These are phyloP conservation scores for Silene latifolia DNA, from an alignment of 148 eudicot species.

Conservation along the genomic window DNA sequence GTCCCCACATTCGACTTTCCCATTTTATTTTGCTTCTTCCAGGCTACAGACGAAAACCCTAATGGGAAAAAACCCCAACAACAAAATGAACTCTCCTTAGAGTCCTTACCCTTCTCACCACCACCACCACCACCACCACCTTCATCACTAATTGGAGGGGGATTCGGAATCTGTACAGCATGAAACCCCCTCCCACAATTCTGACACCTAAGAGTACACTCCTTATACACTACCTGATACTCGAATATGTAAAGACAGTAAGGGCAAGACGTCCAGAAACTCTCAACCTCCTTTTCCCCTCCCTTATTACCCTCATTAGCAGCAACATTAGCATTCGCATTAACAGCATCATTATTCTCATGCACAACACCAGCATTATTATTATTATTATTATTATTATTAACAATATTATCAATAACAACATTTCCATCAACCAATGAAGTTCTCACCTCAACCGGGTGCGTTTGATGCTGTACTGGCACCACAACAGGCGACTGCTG, in stretches of 20 bases:
- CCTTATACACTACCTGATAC: constrained; percentile 52
- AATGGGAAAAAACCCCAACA: constrained; percentile 89
- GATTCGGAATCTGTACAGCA: constrained; percentile 49
- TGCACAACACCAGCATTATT: not conserved
- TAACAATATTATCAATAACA: not conserved
- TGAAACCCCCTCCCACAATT: constrained; percentile 83
- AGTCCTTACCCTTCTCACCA: constrained; percentile 5
- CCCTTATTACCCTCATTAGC: constrained; percentile 5
- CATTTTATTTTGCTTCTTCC: constrained; percentile 44
- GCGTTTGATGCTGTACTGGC: not conserved
- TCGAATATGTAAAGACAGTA: constrained; percentile 75
- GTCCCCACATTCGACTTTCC: constrained; percentile 32
- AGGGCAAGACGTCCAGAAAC: constrained; percentile 91
- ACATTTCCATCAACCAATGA: constrained; percentile 17
- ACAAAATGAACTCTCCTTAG: constrained; percentile 45
- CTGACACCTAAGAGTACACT: constrained; percentile 71
- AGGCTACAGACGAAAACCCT: constrained; percentile 57
- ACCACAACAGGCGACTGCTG: not conserved
- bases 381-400: not conserved
- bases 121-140: not conserved
- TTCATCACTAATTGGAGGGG: constrained; percentile 38
- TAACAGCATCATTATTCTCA: not conserved
- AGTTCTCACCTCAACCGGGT: not conserved
- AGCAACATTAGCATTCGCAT: not conserved
- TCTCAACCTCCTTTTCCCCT: constrained; percentile 20